Percentiles rank a stretch among this genome's conserved stretches.
Evolutionary conservation across 192 early-diverging fungal species (phyloP).

Genomic region (Cetraspora pellucida): DNA sequence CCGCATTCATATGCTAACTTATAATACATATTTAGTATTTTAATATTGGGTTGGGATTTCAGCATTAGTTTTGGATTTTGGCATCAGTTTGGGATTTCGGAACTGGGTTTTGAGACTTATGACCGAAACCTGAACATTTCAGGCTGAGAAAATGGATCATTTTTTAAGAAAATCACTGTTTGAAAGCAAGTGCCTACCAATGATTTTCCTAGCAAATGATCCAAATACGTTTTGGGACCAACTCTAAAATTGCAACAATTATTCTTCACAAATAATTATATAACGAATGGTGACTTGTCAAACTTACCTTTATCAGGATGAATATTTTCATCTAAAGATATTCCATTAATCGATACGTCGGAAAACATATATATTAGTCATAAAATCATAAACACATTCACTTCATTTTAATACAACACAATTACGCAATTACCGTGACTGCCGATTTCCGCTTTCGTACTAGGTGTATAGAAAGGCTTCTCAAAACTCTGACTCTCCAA

Average conservation of each 20-base stretch:
- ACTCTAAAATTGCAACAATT: not conserved
- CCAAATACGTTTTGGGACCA: no score
- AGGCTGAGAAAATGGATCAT: no score
- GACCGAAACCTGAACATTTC: no score
- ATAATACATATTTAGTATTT: no score
- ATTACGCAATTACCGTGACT: conserved; percentile 72
- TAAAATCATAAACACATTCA: conserved; percentile 16
- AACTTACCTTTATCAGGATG: conserved; percentile 80
- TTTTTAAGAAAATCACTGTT: no score
- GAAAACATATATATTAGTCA: not conserved
- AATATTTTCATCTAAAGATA: conserved; percentile 88
- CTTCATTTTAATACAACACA: not conserved
- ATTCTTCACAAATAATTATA: not conserved
- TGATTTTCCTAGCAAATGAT: no score
- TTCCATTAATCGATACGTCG: conserved; percentile 31
- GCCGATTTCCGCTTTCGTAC: conserved; percentile 98
- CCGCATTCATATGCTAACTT: no score
- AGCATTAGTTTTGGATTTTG: no score
- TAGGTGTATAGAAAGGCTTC: conserved; percentile 89
- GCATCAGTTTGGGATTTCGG: no score
- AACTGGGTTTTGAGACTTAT: no score
- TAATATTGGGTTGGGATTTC: no score
- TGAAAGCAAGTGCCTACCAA: no score
- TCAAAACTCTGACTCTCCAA: conserved; percentile 84
- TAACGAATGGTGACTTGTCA: conserved; percentile 31